phyloP scores from a whole-genome alignment of 352 stramenopile genomes.

The Phytophthora megakarya region DNA sequence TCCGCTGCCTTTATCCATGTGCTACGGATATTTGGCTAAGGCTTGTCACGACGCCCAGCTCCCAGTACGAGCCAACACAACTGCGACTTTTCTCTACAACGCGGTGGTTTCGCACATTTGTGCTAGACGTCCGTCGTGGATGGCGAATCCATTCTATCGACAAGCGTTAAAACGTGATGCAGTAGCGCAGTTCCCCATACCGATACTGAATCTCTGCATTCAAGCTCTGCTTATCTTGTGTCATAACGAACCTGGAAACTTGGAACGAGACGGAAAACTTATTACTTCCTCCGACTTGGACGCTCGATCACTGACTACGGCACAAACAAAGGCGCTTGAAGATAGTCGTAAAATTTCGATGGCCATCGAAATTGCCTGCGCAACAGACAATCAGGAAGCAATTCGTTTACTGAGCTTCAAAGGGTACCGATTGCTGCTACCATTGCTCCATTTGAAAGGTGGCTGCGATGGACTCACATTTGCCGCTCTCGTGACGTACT shows the following conservation, averaged over 20 bases:
- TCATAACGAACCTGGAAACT: conserved; percentile 50
- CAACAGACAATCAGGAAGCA: conserved; percentile 52
- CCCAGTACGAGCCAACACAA: conserved; percentile 33
- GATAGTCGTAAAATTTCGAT: conserved; percentile 55
- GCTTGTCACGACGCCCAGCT: conserved; percentile 45
- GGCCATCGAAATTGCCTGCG: conserved; percentile 63
- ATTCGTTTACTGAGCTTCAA: conserved; percentile 66
- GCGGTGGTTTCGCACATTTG: conserved; percentile 42
- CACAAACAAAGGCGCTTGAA: conserved; percentile 55
- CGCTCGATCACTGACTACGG: conserved; percentile 28
- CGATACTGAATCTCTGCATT: conserved; percentile 57
- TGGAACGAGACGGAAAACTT: conserved; percentile 48
- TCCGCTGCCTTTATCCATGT: conserved; percentile 61
- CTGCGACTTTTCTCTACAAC: conserved; percentile 57
- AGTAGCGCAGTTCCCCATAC: conserved; percentile 55
- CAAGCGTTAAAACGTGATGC: conserved; percentile 53
- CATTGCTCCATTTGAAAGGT: conserved; percentile 62
- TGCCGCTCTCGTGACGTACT: conserved; percentile 55
- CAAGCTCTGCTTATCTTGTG: conserved; percentile 61
- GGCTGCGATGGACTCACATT: conserved; percentile 49
- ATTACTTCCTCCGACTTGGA: conserved; percentile 33
- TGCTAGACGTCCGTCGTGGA: conserved; percentile 46
- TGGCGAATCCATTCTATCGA: conserved; percentile 64
- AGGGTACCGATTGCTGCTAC: conserved; percentile 67
- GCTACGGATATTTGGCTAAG: conserved; percentile 77